Percentiles rank a stretch among this genome's conserved stretches.
These are phyloP conservation scores for Ascochyta viciae-villosae DNA, from an alignment of 2,329 filamentous ascomycete genomes.

Conservation along the genomic window DNA sequence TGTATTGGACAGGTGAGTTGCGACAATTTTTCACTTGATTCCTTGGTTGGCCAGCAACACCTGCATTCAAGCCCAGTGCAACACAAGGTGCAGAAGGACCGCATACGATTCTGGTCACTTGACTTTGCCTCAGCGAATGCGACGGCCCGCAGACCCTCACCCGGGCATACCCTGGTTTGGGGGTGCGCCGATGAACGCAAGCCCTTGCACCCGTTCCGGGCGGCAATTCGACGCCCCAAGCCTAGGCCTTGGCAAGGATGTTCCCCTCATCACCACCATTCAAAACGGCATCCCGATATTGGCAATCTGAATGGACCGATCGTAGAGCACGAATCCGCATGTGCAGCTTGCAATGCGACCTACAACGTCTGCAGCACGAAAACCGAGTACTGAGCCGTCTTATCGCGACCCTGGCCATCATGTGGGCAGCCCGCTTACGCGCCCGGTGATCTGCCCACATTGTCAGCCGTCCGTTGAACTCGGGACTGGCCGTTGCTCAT, in stretches of 20 bases:
- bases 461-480: conserved; percentile 38
- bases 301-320: conserved; percentile 22
- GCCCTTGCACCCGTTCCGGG: conserved; percentile 46
- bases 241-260: conserved; percentile 38
- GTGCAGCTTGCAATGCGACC: conserved; percentile 14
- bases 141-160: conserved; percentile 47
- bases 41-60: conserved; percentile 43
- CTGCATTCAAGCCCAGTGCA: conserved; percentile 33
- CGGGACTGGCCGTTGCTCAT: conserved; percentile 46
- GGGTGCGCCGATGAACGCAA: conserved; percentile 43
- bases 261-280: conserved; percentile 25
- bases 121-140: conserved; percentile 58
- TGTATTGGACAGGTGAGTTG: conserved; percentile 86
- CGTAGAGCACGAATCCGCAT: conserved; percentile 12
- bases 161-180: conserved; percentile 41
- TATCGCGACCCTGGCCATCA: conserved; percentile 35
- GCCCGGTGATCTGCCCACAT: conserved; percentile 47
- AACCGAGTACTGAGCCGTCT: conserved; percentile 25
- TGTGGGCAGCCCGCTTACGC: conserved; percentile 42
- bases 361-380: conserved; percentile 22
- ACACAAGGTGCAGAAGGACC: conserved; percentile 50
- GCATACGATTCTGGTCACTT: conserved; percentile 68
- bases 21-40: conserved; percentile 34
- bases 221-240: conserved; percentile 46
- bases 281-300: conserved; percentile 21